Evolutionary conservation across 1,284 basidiomycete species (phyloP), one percentile per base, ranked within the genome.

Genomic region (Veloboletus limbatus): DNA sequence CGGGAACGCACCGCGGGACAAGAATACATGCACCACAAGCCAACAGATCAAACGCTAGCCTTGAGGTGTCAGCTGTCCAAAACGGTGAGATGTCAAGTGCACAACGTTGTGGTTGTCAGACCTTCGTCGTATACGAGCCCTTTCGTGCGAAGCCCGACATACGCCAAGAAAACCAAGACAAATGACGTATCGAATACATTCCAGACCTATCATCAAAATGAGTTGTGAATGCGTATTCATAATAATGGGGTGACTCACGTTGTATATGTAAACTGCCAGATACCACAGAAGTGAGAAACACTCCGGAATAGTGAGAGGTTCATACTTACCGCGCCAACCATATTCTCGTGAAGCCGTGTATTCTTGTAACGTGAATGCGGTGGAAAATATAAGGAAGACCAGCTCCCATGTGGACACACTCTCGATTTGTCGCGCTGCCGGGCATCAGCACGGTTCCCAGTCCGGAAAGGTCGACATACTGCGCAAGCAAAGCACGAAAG

Each of bases 1-100:
- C 26, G 36, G 13, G 17, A 34, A 50, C 52, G 31, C 52, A 79
- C 82, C 92, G 77, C 9, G 92, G 92, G 61, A 94, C 89, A 20
- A 95, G 76, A 39, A 95, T 85, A 59, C 91, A 94, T 8, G 88
- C 91, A 8, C 85, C 89, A 57, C 87, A 91, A 5, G 91, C 78
- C 26, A 95, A 74, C 33, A 92, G 75, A 56, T 94, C 90, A 59
- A 93, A 93, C 6, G 85, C 85, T 49, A 88, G 68, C 41, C 82
- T 78, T 2, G 89, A 89, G 0, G 74, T 66, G 8, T 67, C 70
- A 18, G 65, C 79, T 87, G 38, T 38, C 37, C 35, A 35, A 43
- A 39, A 30, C 14, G 5, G 33, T 63, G 17, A 62, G 45, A 43
- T 31, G 10, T 9, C 17, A 24, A 26, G 43, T 20, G 16, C 25